Percentiles rank a stretch among this genome's conserved stretches.
phyloP scores from a whole-genome alignment of 2,329 filamentous ascomycete genomes.

The Clonostachys solani region DNA sequence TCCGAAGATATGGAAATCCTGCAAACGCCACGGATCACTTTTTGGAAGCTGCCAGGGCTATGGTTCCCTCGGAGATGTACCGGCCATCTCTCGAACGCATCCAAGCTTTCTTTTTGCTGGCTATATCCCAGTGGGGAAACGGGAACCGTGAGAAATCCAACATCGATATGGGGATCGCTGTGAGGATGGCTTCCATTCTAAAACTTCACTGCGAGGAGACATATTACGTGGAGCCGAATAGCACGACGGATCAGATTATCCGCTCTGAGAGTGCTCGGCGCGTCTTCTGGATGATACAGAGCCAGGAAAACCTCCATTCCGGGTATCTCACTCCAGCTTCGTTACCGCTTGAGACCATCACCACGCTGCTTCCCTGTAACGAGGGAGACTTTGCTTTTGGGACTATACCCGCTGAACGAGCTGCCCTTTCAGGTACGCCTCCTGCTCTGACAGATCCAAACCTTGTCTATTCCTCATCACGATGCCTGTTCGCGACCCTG shows the following conservation, averaged over 20 bases:
- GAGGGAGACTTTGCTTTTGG: constrained; percentile 31
- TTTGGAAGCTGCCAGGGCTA: constrained; percentile 11
- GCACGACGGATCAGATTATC: constrained; percentile 19
- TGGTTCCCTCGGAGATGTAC: constrained; percentile 20
- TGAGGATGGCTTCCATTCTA: constrained; percentile 26
- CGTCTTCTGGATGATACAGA: constrained; percentile 30
- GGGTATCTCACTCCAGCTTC: constrained; percentile 22
- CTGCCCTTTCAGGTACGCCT: constrained; percentile 22
- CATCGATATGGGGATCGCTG: constrained; percentile 30
- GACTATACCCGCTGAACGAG: constrained; percentile 14
- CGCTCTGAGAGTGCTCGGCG: constrained; percentile 24
- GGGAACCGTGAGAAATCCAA: constrained; percentile 20
- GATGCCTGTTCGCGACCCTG: constrained; percentile 28
- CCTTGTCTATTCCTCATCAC: not conserved
- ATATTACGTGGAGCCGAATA: constrained; percentile 16
- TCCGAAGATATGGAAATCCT: constrained; percentile 12
- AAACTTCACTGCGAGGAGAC: constrained; percentile 28
- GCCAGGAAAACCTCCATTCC: constrained; percentile 28
- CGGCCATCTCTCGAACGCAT: constrained; percentile 16
- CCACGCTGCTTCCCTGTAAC: constrained; percentile 25
- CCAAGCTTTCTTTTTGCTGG: constrained; percentile 23
- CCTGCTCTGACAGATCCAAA: constrained; percentile 10
- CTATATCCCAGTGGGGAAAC: constrained; percentile 25
- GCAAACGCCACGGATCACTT: constrained; percentile 19
- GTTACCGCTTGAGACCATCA: constrained; percentile 26